Conservation (phyloP, 108 stramenopile genomes). For the Mediolabrus comicus region DNA sequence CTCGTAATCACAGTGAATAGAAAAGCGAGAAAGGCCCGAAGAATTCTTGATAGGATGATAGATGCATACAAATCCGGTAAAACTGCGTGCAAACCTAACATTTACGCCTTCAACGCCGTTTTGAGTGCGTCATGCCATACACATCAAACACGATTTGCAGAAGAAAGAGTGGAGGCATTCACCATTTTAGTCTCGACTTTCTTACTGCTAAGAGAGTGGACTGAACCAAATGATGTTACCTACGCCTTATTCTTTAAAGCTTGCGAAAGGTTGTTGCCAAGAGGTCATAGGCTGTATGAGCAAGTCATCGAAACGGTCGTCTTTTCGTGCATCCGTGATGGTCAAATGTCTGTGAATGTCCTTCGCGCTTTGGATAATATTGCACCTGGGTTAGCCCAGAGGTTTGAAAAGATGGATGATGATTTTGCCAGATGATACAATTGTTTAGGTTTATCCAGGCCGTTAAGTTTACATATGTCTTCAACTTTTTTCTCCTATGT, state of each 20-base stretch:
- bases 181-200: constrained; percentile 16
- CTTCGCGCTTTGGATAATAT: not conserved
- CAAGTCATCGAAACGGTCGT: constrained; percentile 9
- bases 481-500: not conserved
- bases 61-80: constrained; percentile 6
- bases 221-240: constrained; percentile 16
- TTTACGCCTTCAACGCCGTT: constrained; percentile 22
- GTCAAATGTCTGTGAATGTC: not conserved
- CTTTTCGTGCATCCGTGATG: not conserved
- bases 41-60: constrained; percentile 3
- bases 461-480: no score
- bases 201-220: constrained; percentile 5
- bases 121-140: constrained; percentile 23
- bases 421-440: not conserved
- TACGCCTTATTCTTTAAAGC: constrained; percentile 13
- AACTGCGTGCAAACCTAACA: constrained; percentile 5
- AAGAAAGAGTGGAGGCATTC: constrained; percentile 22
- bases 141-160: constrained; percentile 4
- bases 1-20: constrained; percentile 10
- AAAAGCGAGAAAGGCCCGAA: constrained; percentile 23
- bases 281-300: constrained; percentile 4
- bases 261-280: constrained; percentile 13
- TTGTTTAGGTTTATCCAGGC: no score
- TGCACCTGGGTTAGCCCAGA: not conserved
- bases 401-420: not conserved